A percentile compares a stretch with the other conserved stretches of the same genome.
These are phyloP conservation scores for Hypericum androsaemum DNA, from an alignment of 345 rosid species.

Conservation along the genomic window DNA sequence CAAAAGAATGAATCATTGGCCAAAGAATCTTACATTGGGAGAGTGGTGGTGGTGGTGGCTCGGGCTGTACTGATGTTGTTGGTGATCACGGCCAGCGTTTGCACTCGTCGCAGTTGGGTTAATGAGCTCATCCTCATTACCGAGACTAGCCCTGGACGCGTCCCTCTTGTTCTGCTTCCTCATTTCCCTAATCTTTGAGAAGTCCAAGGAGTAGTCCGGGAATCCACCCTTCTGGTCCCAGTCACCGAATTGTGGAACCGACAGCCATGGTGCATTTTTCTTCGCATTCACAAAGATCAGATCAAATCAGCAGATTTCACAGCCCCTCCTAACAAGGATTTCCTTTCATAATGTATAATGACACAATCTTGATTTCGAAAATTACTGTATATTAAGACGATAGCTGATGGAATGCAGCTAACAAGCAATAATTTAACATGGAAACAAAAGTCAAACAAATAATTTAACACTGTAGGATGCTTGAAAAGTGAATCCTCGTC, in stretches of 20 bases:
- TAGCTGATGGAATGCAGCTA: too few species aligned
- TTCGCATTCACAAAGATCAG: slow-evolving; percentile 19
- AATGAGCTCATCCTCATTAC: slow-evolving; percentile 76
- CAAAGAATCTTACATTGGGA: slow-evolving; percentile 49
- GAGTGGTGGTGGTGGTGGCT: slow-evolving; percentile 28
- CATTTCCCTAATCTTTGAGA: slow-evolving; percentile 85
- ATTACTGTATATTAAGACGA: too few species aligned
- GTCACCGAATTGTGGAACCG: slow-evolving; percentile 94
- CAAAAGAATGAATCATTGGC: not conserved
- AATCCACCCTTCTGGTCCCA: slow-evolving; percentile 90
- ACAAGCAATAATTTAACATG: too few species aligned
- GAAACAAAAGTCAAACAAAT: too few species aligned
- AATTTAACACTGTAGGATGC: too few species aligned
- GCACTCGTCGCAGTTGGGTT: slow-evolving; percentile 42
- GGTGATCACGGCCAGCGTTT: slow-evolving; percentile 23
- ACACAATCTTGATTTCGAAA: too few species aligned
- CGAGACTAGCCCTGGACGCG: slow-evolving; percentile 77
- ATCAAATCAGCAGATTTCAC: not conserved
- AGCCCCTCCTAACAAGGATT: not conserved
- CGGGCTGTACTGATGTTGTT: slow-evolving; percentile 25
- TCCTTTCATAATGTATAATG: too few species aligned
- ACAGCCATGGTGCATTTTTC: slow-evolving; percentile 77
- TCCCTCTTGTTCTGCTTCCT: slow-evolving; percentile 95
- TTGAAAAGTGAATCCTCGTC: too few species aligned
- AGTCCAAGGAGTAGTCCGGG: slow-evolving; percentile 89